Conservation (phyloP, 73 alveolate genomes). For the Paramecium biaurelia region DNA sequence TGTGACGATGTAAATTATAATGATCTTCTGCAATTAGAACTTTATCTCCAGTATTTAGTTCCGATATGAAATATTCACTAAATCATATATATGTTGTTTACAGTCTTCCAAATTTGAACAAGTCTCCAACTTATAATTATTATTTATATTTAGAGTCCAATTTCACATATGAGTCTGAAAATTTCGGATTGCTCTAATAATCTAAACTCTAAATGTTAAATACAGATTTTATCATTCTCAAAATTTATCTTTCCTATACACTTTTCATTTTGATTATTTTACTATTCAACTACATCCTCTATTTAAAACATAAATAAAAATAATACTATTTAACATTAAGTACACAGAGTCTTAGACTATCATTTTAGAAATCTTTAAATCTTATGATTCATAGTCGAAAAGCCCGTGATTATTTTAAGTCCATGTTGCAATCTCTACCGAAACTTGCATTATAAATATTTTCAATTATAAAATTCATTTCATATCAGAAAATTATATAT, state of each 20-base stretch:
- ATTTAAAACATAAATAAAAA: not conserved
- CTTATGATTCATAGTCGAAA: not conserved
- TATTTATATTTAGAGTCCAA: not conserved
- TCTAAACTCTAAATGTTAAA: not conserved
- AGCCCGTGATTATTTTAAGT: not conserved
- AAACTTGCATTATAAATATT: not conserved
- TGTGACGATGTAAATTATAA: not conserved
- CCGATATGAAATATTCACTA: constrained; percentile 31
- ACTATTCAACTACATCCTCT: not conserved
- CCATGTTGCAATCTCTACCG: not conserved
- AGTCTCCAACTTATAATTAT: not conserved
- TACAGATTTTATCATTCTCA: not conserved
- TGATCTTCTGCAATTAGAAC: not conserved
- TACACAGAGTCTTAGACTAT: not conserved
- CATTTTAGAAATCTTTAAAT: not conserved
- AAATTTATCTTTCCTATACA: not conserved
- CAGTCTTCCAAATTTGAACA: constrained; percentile 35
- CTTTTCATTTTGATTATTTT: not conserved
- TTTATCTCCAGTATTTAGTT: not conserved
- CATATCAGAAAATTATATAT: not conserved
- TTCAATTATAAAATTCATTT: not conserved
- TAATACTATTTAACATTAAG: not conserved
- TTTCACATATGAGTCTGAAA: not conserved
- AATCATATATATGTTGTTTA: not conserved
- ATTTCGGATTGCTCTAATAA: not conserved